A percentile compares a stretch with the other conserved stretches of the same genome.
These are phyloP conservation scores for Citeromyces siamensis DNA, from an alignment of 1,139 yeast genomes.

Conservation along the genomic window DNA sequence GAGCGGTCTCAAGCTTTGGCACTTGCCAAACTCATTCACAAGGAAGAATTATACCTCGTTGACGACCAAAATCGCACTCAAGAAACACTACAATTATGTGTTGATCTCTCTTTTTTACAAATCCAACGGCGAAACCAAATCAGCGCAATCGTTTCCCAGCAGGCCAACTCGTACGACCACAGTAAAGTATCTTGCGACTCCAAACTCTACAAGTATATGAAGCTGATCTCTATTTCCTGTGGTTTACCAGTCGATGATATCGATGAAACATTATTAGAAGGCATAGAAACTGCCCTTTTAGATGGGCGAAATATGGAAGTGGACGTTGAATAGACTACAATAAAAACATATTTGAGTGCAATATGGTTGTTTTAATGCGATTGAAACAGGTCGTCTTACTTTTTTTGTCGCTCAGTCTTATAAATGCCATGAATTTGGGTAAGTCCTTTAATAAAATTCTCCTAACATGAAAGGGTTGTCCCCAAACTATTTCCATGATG, in stretches of 20 bases:
- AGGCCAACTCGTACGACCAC: slow-evolving; percentile 5
- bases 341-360: no score
- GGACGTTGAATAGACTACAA: neutral
- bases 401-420: neutral
- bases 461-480: slow-evolving; percentile 17
- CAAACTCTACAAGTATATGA: slow-evolving; percentile 73
- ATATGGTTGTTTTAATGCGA: no score
- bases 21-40: slow-evolving; percentile 19
- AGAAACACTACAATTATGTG: slow-evolving; percentile 16
- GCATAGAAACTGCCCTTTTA: slow-evolving; percentile 28
- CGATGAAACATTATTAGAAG: slow-evolving; percentile 52
- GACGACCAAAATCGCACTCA: slow-evolving; percentile 5
- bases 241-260: slow-evolving; percentile 72
- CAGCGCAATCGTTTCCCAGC: slow-evolving; percentile 10
- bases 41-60: slow-evolving; percentile 11
- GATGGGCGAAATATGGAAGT: slow-evolving; percentile 4
- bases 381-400: no score
- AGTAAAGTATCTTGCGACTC: slow-evolving; percentile 5
- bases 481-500: slow-evolving; percentile 22
- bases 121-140: slow-evolving; percentile 34
- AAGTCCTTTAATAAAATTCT: neutral
- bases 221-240: slow-evolving; percentile 71
- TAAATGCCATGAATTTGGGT: neutral
- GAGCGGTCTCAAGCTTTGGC: slow-evolving; percentile 22
- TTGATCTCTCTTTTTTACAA: slow-evolving; percentile 42